Conservation (phyloP, 2,329 filamentous ascomycete species). For the Penicillium janthinellum region DNA sequence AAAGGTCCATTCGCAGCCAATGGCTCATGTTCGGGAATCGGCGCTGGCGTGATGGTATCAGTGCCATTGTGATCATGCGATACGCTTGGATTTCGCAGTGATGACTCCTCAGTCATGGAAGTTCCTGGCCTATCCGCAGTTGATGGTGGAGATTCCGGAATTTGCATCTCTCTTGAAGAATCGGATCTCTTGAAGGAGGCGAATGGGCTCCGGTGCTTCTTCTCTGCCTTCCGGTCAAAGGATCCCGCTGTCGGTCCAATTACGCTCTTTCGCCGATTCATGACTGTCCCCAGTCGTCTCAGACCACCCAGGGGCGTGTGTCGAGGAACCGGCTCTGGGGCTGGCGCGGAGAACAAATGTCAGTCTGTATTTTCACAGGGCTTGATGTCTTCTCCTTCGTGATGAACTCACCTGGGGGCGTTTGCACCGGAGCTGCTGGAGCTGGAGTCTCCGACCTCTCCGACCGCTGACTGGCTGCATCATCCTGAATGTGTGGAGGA, state of each 20-base stretch:
- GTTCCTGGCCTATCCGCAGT: constrained; percentile 38
- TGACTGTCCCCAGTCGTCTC: constrained; percentile 51
- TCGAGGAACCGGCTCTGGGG: constrained; percentile 42
- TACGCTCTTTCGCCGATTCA: constrained; percentile 50
- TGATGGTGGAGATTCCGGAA: constrained; percentile 37
- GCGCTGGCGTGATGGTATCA: constrained; percentile 23
- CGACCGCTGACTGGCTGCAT: constrained; percentile 59
- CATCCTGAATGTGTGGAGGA: constrained; percentile 50
- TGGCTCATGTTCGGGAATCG: constrained; percentile 23
- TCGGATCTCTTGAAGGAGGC: constrained; percentile 45
- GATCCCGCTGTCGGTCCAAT: constrained; percentile 37
- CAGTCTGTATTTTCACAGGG: constrained; percentile 4
- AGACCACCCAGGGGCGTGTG: constrained; percentile 48
- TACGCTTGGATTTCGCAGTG: constrained; percentile 29
- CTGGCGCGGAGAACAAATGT: constrained; percentile 25
- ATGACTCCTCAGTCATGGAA: constrained; percentile 31
- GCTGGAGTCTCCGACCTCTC: constrained; percentile 44
- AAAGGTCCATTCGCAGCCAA: constrained; percentile 33
- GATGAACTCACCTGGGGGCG: constrained; percentile 38
- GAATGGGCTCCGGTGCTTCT: constrained; percentile 48
- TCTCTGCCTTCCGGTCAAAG: constrained; percentile 37
- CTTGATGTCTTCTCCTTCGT: too few species aligned
- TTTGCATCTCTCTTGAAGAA: constrained; percentile 41
- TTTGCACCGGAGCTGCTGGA: constrained; percentile 21
- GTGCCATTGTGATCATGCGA: constrained; percentile 28